Evolutionary conservation across 768 basidiomycete species (phyloP).

Genomic region (Pleurotus platypus): DNA sequence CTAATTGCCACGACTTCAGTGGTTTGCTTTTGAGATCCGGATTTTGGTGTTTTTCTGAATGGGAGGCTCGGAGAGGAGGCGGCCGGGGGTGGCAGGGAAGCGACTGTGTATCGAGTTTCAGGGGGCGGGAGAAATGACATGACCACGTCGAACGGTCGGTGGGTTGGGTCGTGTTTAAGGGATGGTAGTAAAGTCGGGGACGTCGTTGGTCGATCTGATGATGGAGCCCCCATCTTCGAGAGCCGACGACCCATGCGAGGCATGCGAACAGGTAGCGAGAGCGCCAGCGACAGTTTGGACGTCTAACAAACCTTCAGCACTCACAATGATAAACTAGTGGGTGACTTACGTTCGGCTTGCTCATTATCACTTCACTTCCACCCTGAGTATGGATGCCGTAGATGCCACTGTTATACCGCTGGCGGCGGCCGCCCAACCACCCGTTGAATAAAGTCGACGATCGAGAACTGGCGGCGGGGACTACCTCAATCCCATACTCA

Average conservation of each 20-base stretch:
- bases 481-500: slow-evolving; percentile 2
- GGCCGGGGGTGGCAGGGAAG: not conserved
- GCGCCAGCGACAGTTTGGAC: slow-evolving; percentile 3
- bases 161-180: not conserved
- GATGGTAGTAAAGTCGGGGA: not conserved
- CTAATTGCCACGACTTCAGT: not conserved
- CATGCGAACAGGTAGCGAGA: not conserved
- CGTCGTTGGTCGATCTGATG: not conserved
- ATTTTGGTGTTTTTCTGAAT: not conserved
- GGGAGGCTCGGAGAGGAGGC: not conserved
- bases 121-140: not conserved
- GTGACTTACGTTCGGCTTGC: no score
- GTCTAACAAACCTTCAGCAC: not conserved
- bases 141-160: not conserved
- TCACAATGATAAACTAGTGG: not conserved
- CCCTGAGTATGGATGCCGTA: no score
- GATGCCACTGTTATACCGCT: no score
- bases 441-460: not conserved
- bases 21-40: not conserved
- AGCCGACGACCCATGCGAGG: not conserved
- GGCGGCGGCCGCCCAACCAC: not conserved
- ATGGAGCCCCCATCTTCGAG: not conserved
- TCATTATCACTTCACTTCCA: no score
- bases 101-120: not conserved
- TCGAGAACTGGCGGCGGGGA: not conserved